Evolutionary conservation across 768 basidiomycete genomes (phyloP), one percentile per base, ranked within the genome.

Genomic region (Dioszegia crocea): DNA sequence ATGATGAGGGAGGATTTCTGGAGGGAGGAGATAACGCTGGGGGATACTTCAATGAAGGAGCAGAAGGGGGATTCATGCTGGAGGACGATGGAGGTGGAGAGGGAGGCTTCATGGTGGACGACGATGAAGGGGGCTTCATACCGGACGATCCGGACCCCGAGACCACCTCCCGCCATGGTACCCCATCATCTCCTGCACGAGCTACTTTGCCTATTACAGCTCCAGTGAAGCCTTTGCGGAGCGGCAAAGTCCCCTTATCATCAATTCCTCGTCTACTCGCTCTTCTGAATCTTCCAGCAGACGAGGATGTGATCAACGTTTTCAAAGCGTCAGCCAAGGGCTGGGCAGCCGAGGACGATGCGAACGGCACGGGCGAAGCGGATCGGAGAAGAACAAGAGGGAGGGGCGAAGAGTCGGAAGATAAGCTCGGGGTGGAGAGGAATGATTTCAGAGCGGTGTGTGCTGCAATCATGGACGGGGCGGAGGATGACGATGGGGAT

Each of bases 381-480:
- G 41, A n/a, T 44, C 27, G 30, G 33, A 43, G 57, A 30, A 6
- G 19, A 23, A 31, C 31, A 11, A 45, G 46, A 10, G 52, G 47
- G 17, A 48, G 19, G 26, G 31, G 31, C 10, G 31, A 51, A 6
- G 51, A 53, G 6, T 24, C 23, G 17, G 62, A 67, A 3, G 54
- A 57, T 38, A 60, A 58, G 21, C 62, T 38, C 5, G 71, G 68
- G 9, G 71, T 73, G 16, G 62, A 62, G 30, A 17, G 56, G 51
- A 71, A 71, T 30, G 75, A 76, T 50, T 76, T 76, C 45, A 41
- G 73, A 46, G 72, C 73, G 27, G 75, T 76, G 5, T 73, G 70
- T 44, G 75, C 71, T 9, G 75, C 74, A 26, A 46, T 76, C 27
- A 74, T 76, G 75, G 51, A 40, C 19, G 51, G 38, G 10, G 66